Evolutionary conservation across 1,139 yeast species (phyloP).

Genomic region (Pichia sp.): DNA sequence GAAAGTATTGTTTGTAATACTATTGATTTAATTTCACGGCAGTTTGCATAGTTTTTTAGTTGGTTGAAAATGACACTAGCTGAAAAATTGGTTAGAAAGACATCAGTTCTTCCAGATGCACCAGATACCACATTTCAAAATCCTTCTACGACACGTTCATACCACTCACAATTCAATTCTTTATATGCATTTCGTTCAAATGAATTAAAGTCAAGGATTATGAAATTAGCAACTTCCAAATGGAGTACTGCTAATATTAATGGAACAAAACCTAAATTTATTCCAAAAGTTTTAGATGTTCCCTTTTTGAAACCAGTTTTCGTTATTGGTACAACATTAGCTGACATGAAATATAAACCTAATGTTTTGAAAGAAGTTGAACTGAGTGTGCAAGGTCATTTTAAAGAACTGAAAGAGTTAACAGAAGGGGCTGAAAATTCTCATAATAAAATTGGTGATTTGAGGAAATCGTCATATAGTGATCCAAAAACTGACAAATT

Average conservation of each 20-base stretch:
- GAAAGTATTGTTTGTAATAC: no score
- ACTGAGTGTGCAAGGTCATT: constrained; percentile 46
- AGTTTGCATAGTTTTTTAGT: no score
- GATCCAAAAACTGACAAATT: constrained; percentile 54
- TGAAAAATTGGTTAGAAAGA: constrained; percentile 1
- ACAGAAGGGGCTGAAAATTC: constrained; percentile 11
- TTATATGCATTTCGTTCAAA: constrained; percentile 64
- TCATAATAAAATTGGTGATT: constrained; percentile 20
- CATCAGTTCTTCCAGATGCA: background rate
- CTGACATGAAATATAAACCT: constrained; percentile 80
- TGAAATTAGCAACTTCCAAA: constrained; percentile 39
- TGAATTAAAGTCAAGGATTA: constrained; percentile 48
- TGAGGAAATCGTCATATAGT: constrained; percentile 37
- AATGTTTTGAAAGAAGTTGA: constrained; percentile 80
- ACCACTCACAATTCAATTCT: constrained; percentile 66
- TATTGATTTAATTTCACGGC: no score
- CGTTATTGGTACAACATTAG: constrained; percentile 86
- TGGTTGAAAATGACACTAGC: constrained; percentile 7
- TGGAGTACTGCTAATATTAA: constrained; percentile 49
- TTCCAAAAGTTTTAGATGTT: constrained; percentile 73
- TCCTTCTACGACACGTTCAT: constrained; percentile 36
- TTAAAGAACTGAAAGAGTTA: constrained; percentile 31
- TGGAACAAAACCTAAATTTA: constrained; percentile 34
- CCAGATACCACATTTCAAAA: constrained; percentile 11
- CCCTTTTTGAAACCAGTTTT: constrained; percentile 65